These are phyloP conservation scores for Atkinsonella hypoxylon DNA, from an alignment of 2,329 filamentous ascomycete species.

Conservation along the genomic window DNA sequence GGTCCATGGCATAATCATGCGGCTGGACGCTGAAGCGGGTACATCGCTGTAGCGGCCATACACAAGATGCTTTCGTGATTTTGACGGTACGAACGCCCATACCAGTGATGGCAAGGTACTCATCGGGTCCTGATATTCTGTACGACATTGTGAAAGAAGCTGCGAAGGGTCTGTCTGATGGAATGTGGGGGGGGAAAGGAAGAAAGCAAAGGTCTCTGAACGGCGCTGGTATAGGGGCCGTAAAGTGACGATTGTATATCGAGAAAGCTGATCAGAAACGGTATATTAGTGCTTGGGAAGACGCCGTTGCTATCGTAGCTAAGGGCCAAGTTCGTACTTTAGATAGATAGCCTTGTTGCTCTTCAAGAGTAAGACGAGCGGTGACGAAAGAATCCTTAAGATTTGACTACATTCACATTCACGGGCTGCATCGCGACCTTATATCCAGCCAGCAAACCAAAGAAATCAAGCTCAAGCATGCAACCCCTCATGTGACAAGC, in stretches of 20 bases:
- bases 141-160: conserved; percentile 38
- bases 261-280: too few species aligned
- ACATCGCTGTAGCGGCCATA: conserved; percentile 59
- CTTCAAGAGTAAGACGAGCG: neutral
- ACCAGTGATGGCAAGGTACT: conserved; percentile 82
- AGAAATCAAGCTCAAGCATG: neutral
- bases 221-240: neutral
- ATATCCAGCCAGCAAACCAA: neutral
- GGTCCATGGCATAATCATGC: conserved; percentile 70
- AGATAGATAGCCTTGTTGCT: neutral
- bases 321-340: too few species aligned
- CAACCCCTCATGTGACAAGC: neutral
- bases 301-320: too few species aligned
- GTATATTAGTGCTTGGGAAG: too few species aligned
- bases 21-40: conserved; percentile 54
- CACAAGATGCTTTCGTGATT: conserved; percentile 67
- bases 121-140: conserved; percentile 60
- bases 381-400: neutral
- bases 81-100: conserved; percentile 61
- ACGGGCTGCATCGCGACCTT: neutral
- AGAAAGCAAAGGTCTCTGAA: neutral
- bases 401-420: neutral
- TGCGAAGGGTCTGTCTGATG: neutral
- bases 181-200: neutral
- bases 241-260: neutral